phyloP scores from a whole-genome alignment of 176 grass and related monocot genomes.

The Saccharum officinarum region DNA sequence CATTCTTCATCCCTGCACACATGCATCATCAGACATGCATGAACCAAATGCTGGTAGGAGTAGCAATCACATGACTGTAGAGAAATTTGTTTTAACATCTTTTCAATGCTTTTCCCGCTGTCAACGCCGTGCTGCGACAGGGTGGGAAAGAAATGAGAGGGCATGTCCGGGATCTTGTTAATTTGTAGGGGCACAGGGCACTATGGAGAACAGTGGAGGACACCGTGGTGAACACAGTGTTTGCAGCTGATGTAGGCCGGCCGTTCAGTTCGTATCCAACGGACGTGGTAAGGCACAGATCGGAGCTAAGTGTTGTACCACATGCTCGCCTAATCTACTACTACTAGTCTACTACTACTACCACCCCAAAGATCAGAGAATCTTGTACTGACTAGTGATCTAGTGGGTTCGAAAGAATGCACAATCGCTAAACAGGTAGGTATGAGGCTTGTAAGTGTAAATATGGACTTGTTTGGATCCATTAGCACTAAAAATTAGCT shows the following conservation, averaged over 20 bases:
- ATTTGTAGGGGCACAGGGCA: background rate
- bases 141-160: background rate
- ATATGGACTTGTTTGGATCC: background rate
- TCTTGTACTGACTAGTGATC: background rate
- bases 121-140: background rate
- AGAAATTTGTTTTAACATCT: background rate
- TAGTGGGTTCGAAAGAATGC: background rate
- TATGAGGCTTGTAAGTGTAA: no score
- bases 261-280: background rate
- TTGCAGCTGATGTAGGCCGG: background rate
- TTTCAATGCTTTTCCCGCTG: background rate
- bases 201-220: background rate
- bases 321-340: background rate
- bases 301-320: background rate
- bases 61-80: background rate
- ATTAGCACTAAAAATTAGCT: background rate
- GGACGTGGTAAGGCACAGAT: no score
- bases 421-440: background rate
- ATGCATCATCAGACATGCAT: background rate
- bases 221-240: background rate
- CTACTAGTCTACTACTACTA: background rate
- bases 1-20: conserved; percentile 57
- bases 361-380: background rate
- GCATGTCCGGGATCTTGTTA: background rate
- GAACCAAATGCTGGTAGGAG: background rate